Percentiles rank a stretch among this genome's conserved stretches.
phyloP scores from a whole-genome alignment of 1,284 basidiomycete genomes.

The Neonothopanus nambi region DNA sequence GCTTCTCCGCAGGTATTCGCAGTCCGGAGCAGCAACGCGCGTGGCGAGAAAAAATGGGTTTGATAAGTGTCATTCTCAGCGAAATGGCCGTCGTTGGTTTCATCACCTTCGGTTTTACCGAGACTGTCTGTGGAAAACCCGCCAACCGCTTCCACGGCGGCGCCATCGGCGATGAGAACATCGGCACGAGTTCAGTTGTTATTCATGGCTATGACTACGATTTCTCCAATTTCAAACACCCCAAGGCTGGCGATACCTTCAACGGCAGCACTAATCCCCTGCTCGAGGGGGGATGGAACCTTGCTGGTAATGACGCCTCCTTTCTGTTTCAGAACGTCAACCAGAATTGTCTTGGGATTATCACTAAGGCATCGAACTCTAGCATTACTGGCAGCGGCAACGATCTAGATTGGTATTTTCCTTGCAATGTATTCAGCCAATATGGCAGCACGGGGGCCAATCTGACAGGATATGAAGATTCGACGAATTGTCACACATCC shows the following conservation, averaged over 20 bases:
- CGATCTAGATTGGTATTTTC: constrained; percentile 87
- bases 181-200: constrained; percentile 82
- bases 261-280: constrained; percentile 84
- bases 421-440: constrained; percentile 88
- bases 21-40: constrained; percentile 95
- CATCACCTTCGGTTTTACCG: constrained; percentile 99
- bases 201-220: constrained; percentile 95
- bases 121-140: constrained; percentile 88
- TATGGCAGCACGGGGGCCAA: constrained; percentile 67
- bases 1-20: constrained; percentile 59
- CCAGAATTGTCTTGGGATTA: constrained; percentile 74
- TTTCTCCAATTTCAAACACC: constrained; percentile 85
- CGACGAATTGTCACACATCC: constrained; percentile 76
- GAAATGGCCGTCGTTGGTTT: constrained; percentile 96
- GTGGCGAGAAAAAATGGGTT: constrained; percentile 98
- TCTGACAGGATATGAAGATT: constrained; percentile 62
- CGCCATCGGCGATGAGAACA: constrained; percentile 61
- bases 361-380: constrained; percentile 71
- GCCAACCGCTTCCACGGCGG: constrained; percentile 82
- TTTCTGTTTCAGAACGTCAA: constrained; percentile 96
- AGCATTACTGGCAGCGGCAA: constrained; percentile 62
- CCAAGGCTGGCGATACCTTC: constrained; percentile 64
- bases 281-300: constrained; percentile 73
- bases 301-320: constrained; percentile 85
- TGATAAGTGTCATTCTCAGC: constrained; percentile 76